phyloP scores from a whole-genome alignment of 2,329 filamentous ascomycete species.

The Pyrenochaeta sp. region DNA sequence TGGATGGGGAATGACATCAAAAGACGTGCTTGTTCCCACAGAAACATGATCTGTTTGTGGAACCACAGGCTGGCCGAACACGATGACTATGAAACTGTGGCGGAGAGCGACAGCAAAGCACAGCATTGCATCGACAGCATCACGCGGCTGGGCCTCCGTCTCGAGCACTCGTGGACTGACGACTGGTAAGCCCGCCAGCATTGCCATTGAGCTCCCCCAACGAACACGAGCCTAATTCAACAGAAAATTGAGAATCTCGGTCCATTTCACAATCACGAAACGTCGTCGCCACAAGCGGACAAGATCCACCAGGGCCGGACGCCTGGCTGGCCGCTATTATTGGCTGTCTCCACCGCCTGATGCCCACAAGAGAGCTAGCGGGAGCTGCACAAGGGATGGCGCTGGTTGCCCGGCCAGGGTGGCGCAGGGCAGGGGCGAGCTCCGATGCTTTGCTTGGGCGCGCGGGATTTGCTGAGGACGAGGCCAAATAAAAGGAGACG shows the following conservation, averaged over 20 bases:
- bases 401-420: conserved; percentile 35
- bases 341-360: conserved; percentile 16
- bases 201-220: neutral
- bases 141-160: neutral
- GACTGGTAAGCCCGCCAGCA: neutral
- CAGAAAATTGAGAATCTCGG: conserved; percentile 16
- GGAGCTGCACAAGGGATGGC: conserved; percentile 3
- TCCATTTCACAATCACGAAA: conserved; percentile 3
- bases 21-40: conserved; percentile 21
- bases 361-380: conserved; percentile 2
- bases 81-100: conserved; percentile 12
- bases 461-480: conserved; percentile 13
- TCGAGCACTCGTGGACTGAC: neutral
- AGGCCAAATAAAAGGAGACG: conserved; percentile 26
- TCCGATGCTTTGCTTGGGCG: conserved; percentile 17
- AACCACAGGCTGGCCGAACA: conserved; percentile 8
- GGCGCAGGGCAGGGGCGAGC: conserved; percentile 27
- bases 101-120: conserved; percentile 7
- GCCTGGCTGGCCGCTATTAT: conserved; percentile 19
- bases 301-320: conserved; percentile 9
- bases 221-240: conserved; percentile 14
- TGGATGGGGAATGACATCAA: conserved; percentile 15
- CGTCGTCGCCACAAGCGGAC: conserved; percentile 5
- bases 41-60: conserved; percentile 18
- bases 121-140: neutral